These are phyloP conservation scores for Magnaporthales sp. DNA, from an alignment of 2,329 filamentous ascomycete genomes.

Conservation along the genomic window DNA sequence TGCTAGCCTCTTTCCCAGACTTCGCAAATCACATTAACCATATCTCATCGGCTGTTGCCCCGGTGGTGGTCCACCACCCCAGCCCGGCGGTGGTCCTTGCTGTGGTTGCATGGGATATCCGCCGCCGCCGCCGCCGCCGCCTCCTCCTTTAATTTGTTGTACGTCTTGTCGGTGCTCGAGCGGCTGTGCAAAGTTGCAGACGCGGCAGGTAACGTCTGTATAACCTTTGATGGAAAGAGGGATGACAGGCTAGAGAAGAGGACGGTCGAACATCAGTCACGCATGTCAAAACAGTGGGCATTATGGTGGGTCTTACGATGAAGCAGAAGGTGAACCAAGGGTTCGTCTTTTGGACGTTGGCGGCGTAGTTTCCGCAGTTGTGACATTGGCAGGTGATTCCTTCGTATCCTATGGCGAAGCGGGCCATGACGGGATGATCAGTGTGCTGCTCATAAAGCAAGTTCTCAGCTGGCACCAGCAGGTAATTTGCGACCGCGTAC, in stretches of 20 bases:
- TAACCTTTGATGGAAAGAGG: constrained; percentile 61
- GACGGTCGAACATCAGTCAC: neutral
- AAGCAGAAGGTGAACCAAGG: constrained; percentile 79
- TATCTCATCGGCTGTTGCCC: constrained; percentile 15
- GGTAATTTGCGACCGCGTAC: neutral
- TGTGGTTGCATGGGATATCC: constrained; percentile 27
- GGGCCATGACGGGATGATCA: neutral
- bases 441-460: neutral
- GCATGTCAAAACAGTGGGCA: neutral
- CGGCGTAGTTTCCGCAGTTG: constrained; percentile 58
- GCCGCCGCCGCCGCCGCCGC: constrained; percentile 22
- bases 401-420: constrained; percentile 36
- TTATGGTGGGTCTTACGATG: constrained; percentile 38
- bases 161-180: constrained; percentile 49
- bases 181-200: constrained; percentile 69
- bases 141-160: constrained; percentile 34
- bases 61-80: constrained; percentile 14
- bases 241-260: constrained; percentile 48
- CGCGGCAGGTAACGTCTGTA: constrained; percentile 62
- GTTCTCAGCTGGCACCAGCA: too few relatives aligned
- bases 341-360: constrained; percentile 51
- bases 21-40: neutral
- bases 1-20: too few relatives aligned
- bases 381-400: constrained; percentile 53
- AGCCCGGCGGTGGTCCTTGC: constrained; percentile 23